phyloP scores from a whole-genome alignment of 768 basidiomycete genomes.

The Pleurotus tuber-regium region DNA sequence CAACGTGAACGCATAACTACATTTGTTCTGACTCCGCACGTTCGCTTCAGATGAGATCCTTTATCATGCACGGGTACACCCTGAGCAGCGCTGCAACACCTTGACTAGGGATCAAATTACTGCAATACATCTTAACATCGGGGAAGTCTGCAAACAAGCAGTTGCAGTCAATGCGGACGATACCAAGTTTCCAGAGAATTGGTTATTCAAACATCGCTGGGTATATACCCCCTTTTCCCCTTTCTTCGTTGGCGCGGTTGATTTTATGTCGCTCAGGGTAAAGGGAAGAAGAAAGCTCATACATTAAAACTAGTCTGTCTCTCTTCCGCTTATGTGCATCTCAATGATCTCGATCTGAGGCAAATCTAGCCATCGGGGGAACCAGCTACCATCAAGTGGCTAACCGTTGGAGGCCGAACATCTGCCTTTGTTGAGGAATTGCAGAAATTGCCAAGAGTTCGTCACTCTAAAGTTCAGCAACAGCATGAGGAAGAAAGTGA shows the following conservation, averaged over 20 bases:
- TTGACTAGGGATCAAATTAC: constrained; percentile 48
- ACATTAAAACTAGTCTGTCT: constrained; percentile 46
- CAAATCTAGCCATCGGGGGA: constrained; percentile 58
- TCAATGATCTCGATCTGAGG: constrained; percentile 6
- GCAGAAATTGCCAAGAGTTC: constrained; percentile 35
- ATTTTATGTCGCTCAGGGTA: constrained; percentile 36
- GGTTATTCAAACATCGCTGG: constrained; percentile 73
- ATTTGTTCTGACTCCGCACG: constrained; percentile 1
- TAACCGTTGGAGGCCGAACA: constrained; percentile 75
- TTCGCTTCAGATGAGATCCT: constrained; percentile 58
- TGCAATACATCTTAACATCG: constrained; percentile 50
- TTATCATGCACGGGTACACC: constrained; percentile 72
- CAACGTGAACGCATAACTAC: constrained; percentile 10
- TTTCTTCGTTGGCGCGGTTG: neutral
- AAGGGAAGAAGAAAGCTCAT: constrained; percentile 52
- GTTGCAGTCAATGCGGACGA: constrained; percentile 72
- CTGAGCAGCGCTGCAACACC: constrained; percentile 61
- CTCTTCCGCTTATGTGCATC: neutral
- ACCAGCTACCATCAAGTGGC: constrained; percentile 70
- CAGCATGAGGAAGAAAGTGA: neutral
- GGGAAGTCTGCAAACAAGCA: constrained; percentile 55
- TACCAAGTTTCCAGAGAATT: constrained; percentile 59
- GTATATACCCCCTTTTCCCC: too few species aligned
- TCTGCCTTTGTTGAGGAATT: constrained; percentile 70
- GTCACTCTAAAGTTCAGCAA: constrained; percentile 3